Evolutionary conservation across 2,329 filamentous ascomycete genomes (phyloP).

Genomic region (Hypoxylon sp.): DNA sequence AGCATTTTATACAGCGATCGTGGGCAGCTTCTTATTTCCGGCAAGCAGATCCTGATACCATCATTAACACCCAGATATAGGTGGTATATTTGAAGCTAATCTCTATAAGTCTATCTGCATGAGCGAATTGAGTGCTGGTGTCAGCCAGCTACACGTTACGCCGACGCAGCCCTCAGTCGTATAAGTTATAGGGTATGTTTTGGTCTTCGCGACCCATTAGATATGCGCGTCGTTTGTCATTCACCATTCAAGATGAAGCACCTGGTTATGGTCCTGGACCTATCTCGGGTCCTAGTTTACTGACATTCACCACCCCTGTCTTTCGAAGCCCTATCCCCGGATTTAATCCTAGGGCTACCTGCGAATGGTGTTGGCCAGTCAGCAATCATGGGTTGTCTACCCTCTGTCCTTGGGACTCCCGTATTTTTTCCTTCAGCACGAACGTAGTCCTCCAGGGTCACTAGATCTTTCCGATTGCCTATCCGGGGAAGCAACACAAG

Average conservation of each 20-base stretch:
- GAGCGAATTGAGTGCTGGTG: not conserved
- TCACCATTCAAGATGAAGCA: not conserved
- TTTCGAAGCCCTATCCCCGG: not conserved
- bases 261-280: not conserved
- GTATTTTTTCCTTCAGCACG: not conserved
- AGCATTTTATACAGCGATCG: constrained; percentile 5
- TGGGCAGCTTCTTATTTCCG: constrained; percentile 5
- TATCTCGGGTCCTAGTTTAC: not conserved
- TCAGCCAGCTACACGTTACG: not conserved
- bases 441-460: not conserved
- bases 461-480: not conserved
- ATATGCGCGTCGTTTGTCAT: constrained; percentile 1
- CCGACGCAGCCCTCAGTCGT: not conserved
- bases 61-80: constrained; percentile 17
- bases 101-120: not conserved
- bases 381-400: not conserved
- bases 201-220: not conserved
- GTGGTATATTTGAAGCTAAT: constrained; percentile 6
- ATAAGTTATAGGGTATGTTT: not conserved
- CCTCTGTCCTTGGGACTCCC: not conserved
- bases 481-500: not conserved
- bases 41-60: constrained; percentile 6
- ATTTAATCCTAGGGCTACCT: not conserved
- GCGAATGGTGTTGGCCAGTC: not conserved
- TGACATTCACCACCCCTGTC: not conserved